phyloP scores from a whole-genome alignment of 768 basidiomycete genomes.

The Termitomyces sp. region DNA sequence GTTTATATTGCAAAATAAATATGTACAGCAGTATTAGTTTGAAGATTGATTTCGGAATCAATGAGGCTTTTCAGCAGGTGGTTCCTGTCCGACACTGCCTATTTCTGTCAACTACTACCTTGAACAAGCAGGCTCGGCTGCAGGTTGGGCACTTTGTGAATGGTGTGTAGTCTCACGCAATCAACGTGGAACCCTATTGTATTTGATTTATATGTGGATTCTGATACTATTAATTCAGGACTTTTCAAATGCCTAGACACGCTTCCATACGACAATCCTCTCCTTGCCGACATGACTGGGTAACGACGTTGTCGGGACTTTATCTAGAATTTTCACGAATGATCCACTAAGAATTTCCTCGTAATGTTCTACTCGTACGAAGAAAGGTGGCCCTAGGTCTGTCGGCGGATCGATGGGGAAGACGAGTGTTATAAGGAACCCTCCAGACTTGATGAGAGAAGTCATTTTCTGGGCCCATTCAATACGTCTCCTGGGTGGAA shows the following conservation, averaged over 20 bases:
- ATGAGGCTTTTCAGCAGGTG: too few species aligned
- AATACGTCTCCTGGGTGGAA: constrained; percentile 44
- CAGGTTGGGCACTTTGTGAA: too few species aligned
- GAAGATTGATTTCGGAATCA: too few species aligned
- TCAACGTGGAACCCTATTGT: too few species aligned
- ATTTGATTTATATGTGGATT: too few species aligned
- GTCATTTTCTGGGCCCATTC: constrained; percentile 58
- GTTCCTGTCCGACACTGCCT: too few species aligned
- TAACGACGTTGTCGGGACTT: constrained; percentile 36
- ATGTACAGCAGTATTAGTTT: too few species aligned
- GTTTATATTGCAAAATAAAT: too few species aligned
- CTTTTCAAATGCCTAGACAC: constrained; percentile 3
- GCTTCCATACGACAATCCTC: constrained; percentile 50
- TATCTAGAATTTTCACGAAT: constrained; percentile 51
- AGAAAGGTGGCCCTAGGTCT: constrained; percentile 57
- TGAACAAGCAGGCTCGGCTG: too few species aligned
- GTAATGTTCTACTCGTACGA: constrained; percentile 52
- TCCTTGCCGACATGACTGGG: constrained; percentile 41
- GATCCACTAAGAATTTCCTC: constrained; percentile 38
- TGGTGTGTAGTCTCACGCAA: too few species aligned
- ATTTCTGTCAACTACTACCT: too few species aligned
- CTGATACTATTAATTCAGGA: too few species aligned
- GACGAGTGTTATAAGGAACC: constrained; percentile 53
- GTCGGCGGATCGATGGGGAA: constrained; percentile 45
- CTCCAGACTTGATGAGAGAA: constrained; percentile 52